Percentiles rank a stretch among this genome's conserved stretches.
phyloP scores from a whole-genome alignment of 2,329 filamentous ascomycete species.

The Fusarium algeriense region DNA sequence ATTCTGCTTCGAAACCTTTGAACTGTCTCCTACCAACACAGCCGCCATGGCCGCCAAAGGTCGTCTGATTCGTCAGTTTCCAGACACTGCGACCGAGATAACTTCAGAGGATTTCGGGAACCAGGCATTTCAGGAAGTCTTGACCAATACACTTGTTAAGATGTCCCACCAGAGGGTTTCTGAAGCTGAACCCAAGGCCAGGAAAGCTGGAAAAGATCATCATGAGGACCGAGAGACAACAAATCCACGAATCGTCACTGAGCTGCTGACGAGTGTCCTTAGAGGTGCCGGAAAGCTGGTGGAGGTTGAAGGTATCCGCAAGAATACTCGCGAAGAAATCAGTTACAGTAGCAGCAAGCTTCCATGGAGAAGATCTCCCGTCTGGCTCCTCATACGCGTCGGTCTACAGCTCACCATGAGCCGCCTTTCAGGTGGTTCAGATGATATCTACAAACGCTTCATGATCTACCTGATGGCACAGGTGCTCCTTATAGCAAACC shows the following conservation, averaged over 20 bases:
- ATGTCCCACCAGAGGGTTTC: slow-evolving; percentile 48
- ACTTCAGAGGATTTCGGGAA: slow-evolving; percentile 2
- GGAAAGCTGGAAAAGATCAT: slow-evolving; percentile 54
- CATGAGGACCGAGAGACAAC: slow-evolving; percentile 62
- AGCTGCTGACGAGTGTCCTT: slow-evolving; percentile 59
- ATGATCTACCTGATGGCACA: slow-evolving; percentile 32
- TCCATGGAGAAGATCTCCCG: slow-evolving; percentile 63
- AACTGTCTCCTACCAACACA: slow-evolving; percentile 25
- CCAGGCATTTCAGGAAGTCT: slow-evolving; percentile 30
- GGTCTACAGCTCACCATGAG: slow-evolving; percentile 56
- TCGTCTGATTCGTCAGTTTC: slow-evolving; percentile 28
- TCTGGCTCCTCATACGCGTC: slow-evolving; percentile 69
- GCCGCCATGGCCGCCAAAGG: slow-evolving; percentile 17
- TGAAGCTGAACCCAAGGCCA: slow-evolving; percentile 37
- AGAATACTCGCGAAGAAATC: slow-evolving; percentile 67
- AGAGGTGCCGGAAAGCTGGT: slow-evolving; percentile 50
- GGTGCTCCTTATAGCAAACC: slow-evolving; percentile 1
- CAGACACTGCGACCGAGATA: slow-evolving; percentile 15
- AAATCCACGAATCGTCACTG: slow-evolving; percentile 64
- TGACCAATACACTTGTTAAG: slow-evolving; percentile 45
- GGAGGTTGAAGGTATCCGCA: slow-evolving; percentile 54
- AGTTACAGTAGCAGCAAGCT: slow-evolving; percentile 52
- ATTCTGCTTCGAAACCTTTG: slow-evolving; percentile 31
- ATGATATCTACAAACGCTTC: slow-evolving; percentile 26
- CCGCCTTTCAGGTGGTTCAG: not conserved